Conservation (phyloP, 768 basidiomycete species). For the Mycena sanguinolenta region DNA sequence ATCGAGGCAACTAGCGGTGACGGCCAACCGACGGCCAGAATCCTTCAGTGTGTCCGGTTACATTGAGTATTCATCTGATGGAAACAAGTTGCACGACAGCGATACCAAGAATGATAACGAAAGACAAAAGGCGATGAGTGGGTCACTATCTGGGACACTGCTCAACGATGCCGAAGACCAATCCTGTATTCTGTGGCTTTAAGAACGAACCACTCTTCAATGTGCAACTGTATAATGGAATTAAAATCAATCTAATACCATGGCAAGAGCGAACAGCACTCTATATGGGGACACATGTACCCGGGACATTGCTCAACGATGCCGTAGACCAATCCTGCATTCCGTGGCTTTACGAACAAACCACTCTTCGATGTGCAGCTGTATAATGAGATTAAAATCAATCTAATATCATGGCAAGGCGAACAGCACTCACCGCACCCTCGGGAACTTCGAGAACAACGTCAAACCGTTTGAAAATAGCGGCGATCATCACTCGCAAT, state of each 20-base stretch:
- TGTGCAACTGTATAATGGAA: conserved; percentile 7
- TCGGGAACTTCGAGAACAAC: conserved; percentile 62
- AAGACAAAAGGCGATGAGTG: background rate
- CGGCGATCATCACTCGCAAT: conserved; percentile 68
- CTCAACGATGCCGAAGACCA: conserved; percentile 11
- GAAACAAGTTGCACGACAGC: background rate
- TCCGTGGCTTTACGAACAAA: conserved; percentile 22
- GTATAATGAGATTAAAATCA: background rate
- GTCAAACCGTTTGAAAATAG: conserved; percentile 68
- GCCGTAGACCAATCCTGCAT: conserved; percentile 16
- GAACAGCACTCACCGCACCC: conserved; percentile 49
- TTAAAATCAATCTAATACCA: background rate
- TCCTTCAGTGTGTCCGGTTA: background rate
- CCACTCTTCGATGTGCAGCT: conserved; percentile 32
- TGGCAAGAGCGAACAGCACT: conserved; percentile 28
- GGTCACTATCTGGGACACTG: background rate
- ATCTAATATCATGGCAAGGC: background rate
- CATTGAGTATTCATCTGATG: background rate
- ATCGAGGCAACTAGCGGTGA: too few relatives aligned
- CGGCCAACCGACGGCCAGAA: too few relatives aligned
- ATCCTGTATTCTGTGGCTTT: conserved; percentile 7
- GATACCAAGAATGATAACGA: too few relatives aligned
- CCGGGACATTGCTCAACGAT: conserved; percentile 2
- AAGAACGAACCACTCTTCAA: conserved; percentile 34
- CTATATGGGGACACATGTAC: background rate